Percentiles rank a stretch among this genome's conserved stretches.
Evolutionary conservation across 768 basidiomycete species (phyloP).

Genomic region (Jaapia argillacea): DNA sequence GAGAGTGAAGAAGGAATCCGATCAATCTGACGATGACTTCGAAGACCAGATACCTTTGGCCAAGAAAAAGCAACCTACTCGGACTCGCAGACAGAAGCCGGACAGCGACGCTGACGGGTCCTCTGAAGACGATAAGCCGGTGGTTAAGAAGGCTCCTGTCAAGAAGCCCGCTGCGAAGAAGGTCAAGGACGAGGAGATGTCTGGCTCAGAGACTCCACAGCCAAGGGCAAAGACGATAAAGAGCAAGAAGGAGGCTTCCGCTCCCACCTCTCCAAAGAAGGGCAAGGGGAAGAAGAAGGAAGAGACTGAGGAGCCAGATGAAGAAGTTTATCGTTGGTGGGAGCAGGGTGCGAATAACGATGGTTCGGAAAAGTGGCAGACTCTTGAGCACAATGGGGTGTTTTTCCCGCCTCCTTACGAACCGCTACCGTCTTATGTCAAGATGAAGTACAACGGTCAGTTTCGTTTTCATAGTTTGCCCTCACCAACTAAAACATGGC

Average conservation of each 20-base stretch:
- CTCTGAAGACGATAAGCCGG: constrained; percentile 34
- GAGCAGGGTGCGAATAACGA: constrained; percentile 62
- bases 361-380: constrained; percentile 82
- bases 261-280: constrained; percentile 27
- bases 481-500: constrained; percentile 1
- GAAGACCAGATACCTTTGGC: constrained; percentile 25
- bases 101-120: constrained; percentile 40
- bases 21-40: constrained; percentile 22
- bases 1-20: constrained; percentile 35
- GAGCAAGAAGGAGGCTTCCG: constrained; percentile 28
- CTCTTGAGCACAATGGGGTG: constrained; percentile 91
- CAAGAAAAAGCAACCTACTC: constrained; percentile 18
- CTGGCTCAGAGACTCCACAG: constrained; percentile 26
- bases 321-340: constrained; percentile 83
- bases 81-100: constrained; percentile 24
- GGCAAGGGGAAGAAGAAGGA: constrained; percentile 28
- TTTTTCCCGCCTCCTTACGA: constrained; percentile 95
- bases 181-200: constrained; percentile 47
- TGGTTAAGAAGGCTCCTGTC: constrained; percentile 34
- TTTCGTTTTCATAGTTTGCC: constrained; percentile 7
- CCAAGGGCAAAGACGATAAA: constrained; percentile 29
- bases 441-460: constrained; percentile 93
- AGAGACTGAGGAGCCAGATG: constrained; percentile 50
- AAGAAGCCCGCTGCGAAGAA: constrained; percentile 29
- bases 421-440: constrained; percentile 69